These are phyloP conservation scores for Kazachstania viticola DNA, from an alignment of 805 yeast genomes.

Conservation along the genomic window DNA sequence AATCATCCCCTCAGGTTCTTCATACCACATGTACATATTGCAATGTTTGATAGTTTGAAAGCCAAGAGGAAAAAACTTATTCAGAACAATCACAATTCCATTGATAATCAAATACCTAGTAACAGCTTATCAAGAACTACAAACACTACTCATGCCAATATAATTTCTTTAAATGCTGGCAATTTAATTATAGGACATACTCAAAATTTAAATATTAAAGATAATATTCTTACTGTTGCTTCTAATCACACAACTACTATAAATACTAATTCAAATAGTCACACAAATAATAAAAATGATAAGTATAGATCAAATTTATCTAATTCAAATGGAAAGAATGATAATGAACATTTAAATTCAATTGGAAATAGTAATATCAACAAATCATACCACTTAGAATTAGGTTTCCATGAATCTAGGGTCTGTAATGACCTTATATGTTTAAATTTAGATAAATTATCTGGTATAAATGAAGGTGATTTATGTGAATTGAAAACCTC, in stretches of 20 bases:
- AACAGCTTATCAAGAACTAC: conserved; percentile 2
- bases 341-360: too few species aligned
- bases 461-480: conserved; percentile 63
- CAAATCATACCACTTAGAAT: conserved; percentile 12
- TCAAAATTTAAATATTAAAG: conserved; percentile 2
- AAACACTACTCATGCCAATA: conserved; percentile 16
- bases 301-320: not conserved
- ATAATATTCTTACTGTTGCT: not conserved
- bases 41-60: too few species aligned
- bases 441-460: conserved; percentile 46
- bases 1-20: too few species aligned
- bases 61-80: too few species aligned
- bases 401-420: conserved; percentile 53
- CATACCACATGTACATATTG: too few species aligned
- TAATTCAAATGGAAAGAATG: too few species aligned
- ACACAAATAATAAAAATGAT: not conserved
- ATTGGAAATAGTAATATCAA: too few species aligned
- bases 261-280: too few species aligned
- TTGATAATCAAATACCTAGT: too few species aligned
- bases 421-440: conserved; percentile 47
- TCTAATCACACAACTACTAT: too few species aligned
- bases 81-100: too few species aligned
- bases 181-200: conserved; percentile 17
- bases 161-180: conserved; percentile 18
- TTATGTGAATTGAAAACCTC: conserved; percentile 56